These are phyloP conservation scores for Climacium dendroides DNA, from an alignment of 225 moss, liverwort and hornwort species.

Conservation along the genomic window DNA sequence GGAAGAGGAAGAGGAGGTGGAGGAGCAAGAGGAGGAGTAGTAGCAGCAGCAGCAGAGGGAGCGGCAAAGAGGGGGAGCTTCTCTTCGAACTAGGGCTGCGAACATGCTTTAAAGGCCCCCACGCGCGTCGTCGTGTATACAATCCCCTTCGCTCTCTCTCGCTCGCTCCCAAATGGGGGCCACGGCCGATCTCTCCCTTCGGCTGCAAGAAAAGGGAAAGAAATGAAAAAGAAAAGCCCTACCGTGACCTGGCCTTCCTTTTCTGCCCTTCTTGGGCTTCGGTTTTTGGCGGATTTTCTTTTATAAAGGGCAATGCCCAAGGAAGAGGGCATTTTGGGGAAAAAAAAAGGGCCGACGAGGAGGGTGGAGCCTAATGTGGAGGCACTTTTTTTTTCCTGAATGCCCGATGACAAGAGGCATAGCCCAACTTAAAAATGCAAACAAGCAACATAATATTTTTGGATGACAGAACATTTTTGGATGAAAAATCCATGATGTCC, in stretches of 20 bases:
- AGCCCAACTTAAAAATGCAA: too few species aligned
- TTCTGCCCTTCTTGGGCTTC: too few species aligned
- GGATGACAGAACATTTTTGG: too few species aligned
- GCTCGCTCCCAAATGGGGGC: not conserved
- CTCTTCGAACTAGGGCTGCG: not conserved
- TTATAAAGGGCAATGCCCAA: too few species aligned
- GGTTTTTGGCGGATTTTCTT: too few species aligned
- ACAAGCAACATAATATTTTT: too few species aligned
- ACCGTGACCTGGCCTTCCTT: not conserved
- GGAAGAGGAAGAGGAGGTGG: not conserved
- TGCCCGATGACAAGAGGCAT: too few species aligned
- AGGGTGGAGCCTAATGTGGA: too few species aligned
- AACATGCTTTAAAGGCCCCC: not conserved
- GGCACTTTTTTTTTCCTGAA: too few species aligned
- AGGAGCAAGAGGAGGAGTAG: not conserved
- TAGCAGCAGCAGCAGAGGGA: not conserved
- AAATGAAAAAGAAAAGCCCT: not conserved
- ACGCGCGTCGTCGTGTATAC: not conserved
- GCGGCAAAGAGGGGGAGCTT: not conserved
- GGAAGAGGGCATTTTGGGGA: too few species aligned
- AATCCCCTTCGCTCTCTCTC: not conserved
- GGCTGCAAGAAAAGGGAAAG: not conserved
- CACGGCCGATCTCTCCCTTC: not conserved
- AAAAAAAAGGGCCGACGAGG: too few species aligned
- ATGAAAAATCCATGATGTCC: too few species aligned